A percentile compares a stretch with the other conserved stretches of the same genome.
phyloP scores from a whole-genome alignment of 2,329 filamentous ascomycete genomes.

The Ophiostoma australiae region DNA sequence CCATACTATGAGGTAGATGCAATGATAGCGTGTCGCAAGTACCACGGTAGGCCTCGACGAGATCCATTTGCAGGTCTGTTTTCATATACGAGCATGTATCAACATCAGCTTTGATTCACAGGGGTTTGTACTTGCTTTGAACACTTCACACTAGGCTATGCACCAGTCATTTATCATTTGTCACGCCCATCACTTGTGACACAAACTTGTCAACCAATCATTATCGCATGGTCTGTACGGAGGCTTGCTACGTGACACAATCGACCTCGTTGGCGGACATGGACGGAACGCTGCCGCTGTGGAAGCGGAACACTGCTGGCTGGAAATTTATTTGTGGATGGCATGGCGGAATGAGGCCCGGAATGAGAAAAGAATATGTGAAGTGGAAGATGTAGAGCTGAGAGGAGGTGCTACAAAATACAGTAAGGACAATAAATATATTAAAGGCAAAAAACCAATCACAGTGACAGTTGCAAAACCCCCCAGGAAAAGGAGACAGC shows the following conservation, averaged over 20 bases:
- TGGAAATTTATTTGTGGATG: neutral
- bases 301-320: neutral
- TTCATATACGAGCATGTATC: neutral
- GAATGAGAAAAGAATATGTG: neutral
- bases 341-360: neutral
- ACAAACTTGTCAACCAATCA: neutral
- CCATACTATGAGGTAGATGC: too few species aligned
- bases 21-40: too few species aligned
- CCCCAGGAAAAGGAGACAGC: too few species aligned
- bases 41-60: neutral
- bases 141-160: neutral
- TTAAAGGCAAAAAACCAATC: too few species aligned
- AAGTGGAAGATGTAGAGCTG: neutral
- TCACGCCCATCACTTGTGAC: neutral
- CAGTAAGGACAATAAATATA: too few species aligned
- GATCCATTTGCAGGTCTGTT: neutral
- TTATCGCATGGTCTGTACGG: neutral
- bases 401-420: neutral
- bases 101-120: neutral
- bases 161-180: too few species aligned
- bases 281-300: neutral
- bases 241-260: neutral
- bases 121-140: neutral
- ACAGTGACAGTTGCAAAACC: too few species aligned
- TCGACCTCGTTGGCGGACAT: neutral